Base-by-base conservation (phyloP, 805 yeast species). In the Teunomyces gatunensis region DNA sequence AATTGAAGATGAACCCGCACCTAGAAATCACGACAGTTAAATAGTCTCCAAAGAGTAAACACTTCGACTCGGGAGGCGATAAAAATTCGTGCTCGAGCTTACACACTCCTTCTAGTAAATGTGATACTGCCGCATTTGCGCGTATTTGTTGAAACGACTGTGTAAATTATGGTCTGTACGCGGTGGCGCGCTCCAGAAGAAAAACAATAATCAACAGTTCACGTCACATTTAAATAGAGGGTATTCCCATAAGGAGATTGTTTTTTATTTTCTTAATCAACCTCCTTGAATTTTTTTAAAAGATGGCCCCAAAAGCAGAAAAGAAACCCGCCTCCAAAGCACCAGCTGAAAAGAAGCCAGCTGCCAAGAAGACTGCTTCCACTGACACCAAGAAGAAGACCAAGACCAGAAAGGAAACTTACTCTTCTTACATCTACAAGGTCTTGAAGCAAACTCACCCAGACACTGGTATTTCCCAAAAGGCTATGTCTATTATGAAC, bases 261-360 rank as follows among this genome's bases (percentile, higher is more conserved):
- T 6, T 6, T 37, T 37, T 37, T n/a, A n/a, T 37, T 37, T 20
- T n/a, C 15, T 23, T 23, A 37, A 29, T 37, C 17, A 21, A 37
- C 29, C 29, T 20, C 29, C 25, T 27, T 20, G 29, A 37, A 20
- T 37, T 32, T 39, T 39, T 28, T 17, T 33, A 36, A 47, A 60
- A 47, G 56, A 64, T 64, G 69, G 69, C 70, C 46, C 69, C 56
- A 44, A 65, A 65, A 55, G 70, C 70, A 53, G 70, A 65, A 58
- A 65, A 65, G 69, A 65, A 65, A 60, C 70, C 70, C 39, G 70
- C 70, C 49, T 64, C 70, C 50, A 65, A 65, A 59, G 69, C 69
- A 40, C 70, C 70, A 54, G 70, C 70, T 58, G 70, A 65, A 58
- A 65, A 65, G 67, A 65, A 65, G 63, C 70, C 70, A 52, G 70